Evolutionary conservation across 805 yeast species (phyloP).

Genomic region (Kodamaea leandrae): DNA sequence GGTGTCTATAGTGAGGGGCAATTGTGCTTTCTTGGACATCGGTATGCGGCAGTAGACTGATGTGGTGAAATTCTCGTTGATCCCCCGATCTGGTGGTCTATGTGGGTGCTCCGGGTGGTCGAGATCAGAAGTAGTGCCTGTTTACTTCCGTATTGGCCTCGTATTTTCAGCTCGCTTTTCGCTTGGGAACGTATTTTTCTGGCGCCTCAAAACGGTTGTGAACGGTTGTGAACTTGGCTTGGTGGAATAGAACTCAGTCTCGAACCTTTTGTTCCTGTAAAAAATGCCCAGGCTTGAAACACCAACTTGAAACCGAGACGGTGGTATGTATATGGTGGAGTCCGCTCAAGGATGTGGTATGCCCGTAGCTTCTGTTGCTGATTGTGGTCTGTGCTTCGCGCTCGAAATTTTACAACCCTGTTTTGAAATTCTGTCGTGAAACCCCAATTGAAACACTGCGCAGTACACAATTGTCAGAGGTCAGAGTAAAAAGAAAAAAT

Average conservation of each 20-base stretch:
- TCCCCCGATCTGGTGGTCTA: background rate
- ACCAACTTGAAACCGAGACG: background rate
- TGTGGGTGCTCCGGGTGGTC: background rate
- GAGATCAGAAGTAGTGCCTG: background rate
- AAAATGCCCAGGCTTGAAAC: background rate
- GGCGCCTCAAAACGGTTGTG: conserved; percentile 5
- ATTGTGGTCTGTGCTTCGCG: background rate
- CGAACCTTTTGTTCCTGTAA: background rate
- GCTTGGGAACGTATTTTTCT: conserved; percentile 1
- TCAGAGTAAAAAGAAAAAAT: conserved; percentile 4
- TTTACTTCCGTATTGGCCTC: background rate
- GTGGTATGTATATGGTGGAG: too few species aligned
- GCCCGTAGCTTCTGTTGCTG: background rate
- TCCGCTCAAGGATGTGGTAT: background rate
- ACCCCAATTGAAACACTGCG: conserved; percentile 1
- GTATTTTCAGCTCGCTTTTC: conserved; percentile 1
- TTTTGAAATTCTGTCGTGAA: conserved; percentile 2
- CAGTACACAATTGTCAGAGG: conserved; percentile 4
- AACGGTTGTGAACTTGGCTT: conserved; percentile 2
- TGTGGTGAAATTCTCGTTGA: background rate
- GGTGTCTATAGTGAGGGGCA: conserved; percentile 4
- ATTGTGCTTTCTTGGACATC: conserved; percentile 2
- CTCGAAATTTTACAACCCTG: background rate
- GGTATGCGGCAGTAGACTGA: background rate
- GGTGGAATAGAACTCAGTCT: background rate